Evolutionary conservation across 2,329 filamentous ascomycete genomes (phyloP), one percentile per base, ranked within the genome.

Genomic region (Colletotrichum euphorbiae): DNA sequence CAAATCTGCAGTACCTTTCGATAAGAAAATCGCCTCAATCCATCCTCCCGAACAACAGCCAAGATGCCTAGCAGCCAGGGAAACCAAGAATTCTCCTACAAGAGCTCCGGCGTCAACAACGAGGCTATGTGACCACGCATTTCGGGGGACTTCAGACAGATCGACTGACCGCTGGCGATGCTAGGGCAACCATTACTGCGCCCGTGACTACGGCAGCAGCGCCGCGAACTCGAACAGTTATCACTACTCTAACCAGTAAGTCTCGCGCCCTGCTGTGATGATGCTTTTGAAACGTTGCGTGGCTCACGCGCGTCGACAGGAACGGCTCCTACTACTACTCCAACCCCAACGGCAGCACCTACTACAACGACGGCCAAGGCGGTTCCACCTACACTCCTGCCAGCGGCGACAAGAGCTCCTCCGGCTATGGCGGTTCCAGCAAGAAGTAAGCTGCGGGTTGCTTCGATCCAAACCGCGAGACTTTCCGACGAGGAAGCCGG

Each of bases 251-350:
- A 92, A 92, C 81, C 75, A 67, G 85, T 87, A 75, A 71, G 83
- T 76, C 21, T 33, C 69, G 13, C 11, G 36, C 12, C 46, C 12
- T 19, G 2, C 33, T 15, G 13, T n/a, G 17, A 28, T 1, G n/a
- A 40, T 28, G 4, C 6, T n/a, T 42, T 6, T 19, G 11, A 45
- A n/a, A 45, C 2, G 12, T n/a, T n/a, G 42, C 7, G 17, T 9
- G 33, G 8, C 33, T 54, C 11, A 54, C 33, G 11, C 5, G 52
- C 67, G 42, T 69, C 33, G 54, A 24, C 24, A 87, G 85, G 21
- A 74, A 92, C 72, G 89, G 90, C 42, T 91, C 89, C 1, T 93
- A 93, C 83, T 92, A 93, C 81, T 93, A 92, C 80, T 87, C 85
- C 75, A 93, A 92, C 79, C 79, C 89, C 51, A 85, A 91, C 70